A percentile compares a stretch with the other conserved stretches of the same genome.
These are phyloP conservation scores for Sarocladium brachiariae DNA, from an alignment of 2,329 filamentous ascomycete genomes.

Conservation along the genomic window DNA sequence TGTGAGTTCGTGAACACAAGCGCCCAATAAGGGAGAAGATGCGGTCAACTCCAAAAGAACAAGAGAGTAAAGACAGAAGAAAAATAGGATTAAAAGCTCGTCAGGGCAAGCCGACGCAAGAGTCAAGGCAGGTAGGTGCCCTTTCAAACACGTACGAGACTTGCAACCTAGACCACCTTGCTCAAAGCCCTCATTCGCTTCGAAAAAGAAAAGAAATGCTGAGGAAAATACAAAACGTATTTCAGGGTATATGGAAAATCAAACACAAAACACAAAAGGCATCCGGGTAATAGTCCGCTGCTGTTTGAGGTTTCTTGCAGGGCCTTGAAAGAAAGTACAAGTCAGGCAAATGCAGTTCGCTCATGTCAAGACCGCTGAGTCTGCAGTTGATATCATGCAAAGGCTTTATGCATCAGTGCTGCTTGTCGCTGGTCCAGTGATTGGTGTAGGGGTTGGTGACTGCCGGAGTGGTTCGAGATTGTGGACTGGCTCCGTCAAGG, in stretches of 20 bases:
- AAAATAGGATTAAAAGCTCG: no score
- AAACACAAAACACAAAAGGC: neutral
- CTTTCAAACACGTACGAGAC: neutral
- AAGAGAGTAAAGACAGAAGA: no score
- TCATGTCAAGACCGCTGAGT: conserved; percentile 10
- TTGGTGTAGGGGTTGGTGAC: conserved; percentile 23
- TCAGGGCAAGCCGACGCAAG: neutral
- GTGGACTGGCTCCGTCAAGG: conserved; percentile 25
- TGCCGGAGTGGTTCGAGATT: conserved; percentile 33
- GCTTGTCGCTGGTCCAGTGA: neutral
- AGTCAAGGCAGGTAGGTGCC: neutral
- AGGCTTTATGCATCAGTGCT: neutral
- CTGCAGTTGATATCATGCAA: neutral
- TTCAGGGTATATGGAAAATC: conserved; percentile 4
- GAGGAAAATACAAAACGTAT: neutral
- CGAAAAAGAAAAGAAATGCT: conserved; percentile 10
- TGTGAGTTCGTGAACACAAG: no score
- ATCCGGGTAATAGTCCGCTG: neutral
- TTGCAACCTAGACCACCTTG: neutral
- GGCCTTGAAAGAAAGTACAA: no score
- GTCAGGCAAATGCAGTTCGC: no score
- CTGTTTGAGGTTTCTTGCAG: no score
- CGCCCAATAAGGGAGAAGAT: no score
- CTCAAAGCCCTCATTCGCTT: no score
- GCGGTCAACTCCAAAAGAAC: no score